These are phyloP conservation scores for Geotrichum ghanense DNA, from an alignment of 805 yeast species.

Conservation along the genomic window DNA sequence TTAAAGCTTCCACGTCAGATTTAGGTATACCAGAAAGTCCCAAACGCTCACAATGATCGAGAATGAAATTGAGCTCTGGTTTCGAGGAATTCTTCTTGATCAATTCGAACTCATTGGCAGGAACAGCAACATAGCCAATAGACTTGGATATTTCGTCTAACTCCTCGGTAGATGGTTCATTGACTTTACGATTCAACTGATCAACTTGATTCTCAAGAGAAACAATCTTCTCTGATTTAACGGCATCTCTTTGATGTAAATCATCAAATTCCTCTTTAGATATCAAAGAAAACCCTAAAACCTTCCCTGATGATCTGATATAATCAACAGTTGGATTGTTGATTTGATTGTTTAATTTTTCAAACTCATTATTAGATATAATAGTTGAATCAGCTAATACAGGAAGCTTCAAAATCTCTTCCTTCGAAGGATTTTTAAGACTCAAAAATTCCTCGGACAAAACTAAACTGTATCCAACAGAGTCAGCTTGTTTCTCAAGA, in stretches of 20 bases:
- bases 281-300: no score
- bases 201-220: no score
- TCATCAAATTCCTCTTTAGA: no score
- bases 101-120: constrained; percentile 12
- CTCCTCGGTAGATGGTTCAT: constrained; percentile 9
- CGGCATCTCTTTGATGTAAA: no score
- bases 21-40: constrained; percentile 13
- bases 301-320: no score
- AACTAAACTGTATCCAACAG: constrained; percentile 8
- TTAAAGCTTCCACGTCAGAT: constrained; percentile 10
- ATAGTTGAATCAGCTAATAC: no score
- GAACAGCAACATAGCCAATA: constrained; percentile 2
- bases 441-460: constrained; percentile 4
- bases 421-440: neutral
- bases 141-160: constrained; percentile 5
- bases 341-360: no score
- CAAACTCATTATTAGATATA: no score
- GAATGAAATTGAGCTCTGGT: constrained; percentile 6
- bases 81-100: constrained; percentile 8
- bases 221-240: no score
- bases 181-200: constrained; percentile 7
- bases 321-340: no score
- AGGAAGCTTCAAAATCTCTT: no score
- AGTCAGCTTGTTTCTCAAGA: constrained; percentile 19
- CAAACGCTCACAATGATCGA: constrained; percentile 9